phyloP scores from a whole-genome alignment of 805 yeast genomes.

The Danielozyma ontarioensis region DNA sequence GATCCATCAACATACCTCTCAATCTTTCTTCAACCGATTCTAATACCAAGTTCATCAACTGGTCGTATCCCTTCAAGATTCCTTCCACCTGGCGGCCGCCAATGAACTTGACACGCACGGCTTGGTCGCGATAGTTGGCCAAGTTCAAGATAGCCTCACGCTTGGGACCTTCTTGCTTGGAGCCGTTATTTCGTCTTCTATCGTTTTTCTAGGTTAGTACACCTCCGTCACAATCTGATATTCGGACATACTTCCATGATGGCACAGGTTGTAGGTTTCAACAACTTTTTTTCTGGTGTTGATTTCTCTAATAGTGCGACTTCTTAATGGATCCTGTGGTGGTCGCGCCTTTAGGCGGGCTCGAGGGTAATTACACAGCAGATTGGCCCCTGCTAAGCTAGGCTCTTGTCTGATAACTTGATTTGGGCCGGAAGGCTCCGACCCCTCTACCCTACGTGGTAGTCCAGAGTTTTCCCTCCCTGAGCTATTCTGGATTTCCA shows the following conservation, averaged over 20 bases:
- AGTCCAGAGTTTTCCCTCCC: too few species aligned
- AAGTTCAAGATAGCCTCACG: conserved; percentile 86
- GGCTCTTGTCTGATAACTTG: too few species aligned
- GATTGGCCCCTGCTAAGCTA: too few species aligned
- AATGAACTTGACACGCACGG: conserved; percentile 70
- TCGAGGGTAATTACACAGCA: too few species aligned
- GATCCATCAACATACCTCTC: conserved; percentile 49
- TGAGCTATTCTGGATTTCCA: too few species aligned
- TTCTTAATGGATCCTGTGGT: too few species aligned
- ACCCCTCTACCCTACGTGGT: too few species aligned
- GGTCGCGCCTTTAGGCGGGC: too few species aligned
- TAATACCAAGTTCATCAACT: conserved; percentile 71
- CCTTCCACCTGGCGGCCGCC: conserved; percentile 89
- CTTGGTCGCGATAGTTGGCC: conserved; percentile 66
- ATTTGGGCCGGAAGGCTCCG: too few species aligned
- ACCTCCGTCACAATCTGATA: background rate
- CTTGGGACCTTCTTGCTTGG: conserved; percentile 65
- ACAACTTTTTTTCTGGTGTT: too few species aligned
- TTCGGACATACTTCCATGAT: background rate
- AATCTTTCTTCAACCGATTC: conserved; percentile 66
- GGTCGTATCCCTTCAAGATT: conserved; percentile 75
- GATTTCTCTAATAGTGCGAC: background rate
- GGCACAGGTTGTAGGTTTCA: too few species aligned
- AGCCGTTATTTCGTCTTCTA: conserved; percentile 8
- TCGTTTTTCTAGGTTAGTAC: background rate